Evolutionary conservation across 2,329 filamentous ascomycete genomes (phyloP), one percentile per base, ranked within the genome.

Genomic region (Apiospora sp.): DNA sequence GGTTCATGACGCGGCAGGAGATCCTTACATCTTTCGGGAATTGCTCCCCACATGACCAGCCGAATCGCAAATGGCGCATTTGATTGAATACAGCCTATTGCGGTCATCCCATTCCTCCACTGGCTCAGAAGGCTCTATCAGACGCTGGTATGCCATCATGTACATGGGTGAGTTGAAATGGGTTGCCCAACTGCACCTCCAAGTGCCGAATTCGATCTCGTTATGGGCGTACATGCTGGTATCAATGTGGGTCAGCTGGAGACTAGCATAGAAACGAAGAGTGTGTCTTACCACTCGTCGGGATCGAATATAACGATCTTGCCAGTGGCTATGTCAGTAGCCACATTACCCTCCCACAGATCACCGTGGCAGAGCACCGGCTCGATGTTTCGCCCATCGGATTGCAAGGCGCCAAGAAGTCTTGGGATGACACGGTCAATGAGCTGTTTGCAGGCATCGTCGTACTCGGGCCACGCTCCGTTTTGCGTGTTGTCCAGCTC

Each of bases 261-360:
- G n/a, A n/a, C n/a, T n/a, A n/a, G n/a, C n/a, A n/a, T n/a, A n/a
- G n/a, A n/a, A n/a, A n/a, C n/a, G n/a, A n/a, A n/a, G n/a, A n/a
- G n/a, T n/a, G n/a, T n/a, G n/a, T n/a, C 49, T 14, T 54, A 54
- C 49, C 2, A 54, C 27, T 27, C 49, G 27, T 5, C 49, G 4
- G 49, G 49, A 24, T 54, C 49, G 49, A 54, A 54, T 3, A 54
- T 74, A 43, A 80, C 70, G 41, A 78, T 71, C 8, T 80, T 67
- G 12, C 75, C 77, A 1, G 77, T 82, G 14, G 76, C 72, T 3
- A 72, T 54, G 51, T 78, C 75, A 13, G 79, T 79, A 2, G 81
- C 82, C 2, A 77, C 76, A 72, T 84, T 85, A 19, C 75, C 79
- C 73, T 84, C 79, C 82, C 81, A 84, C 4, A 83, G 76, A 76